Evolutionary conservation across 2,329 filamentous ascomycete species (phyloP), one percentile per base, ranked within the genome.

Genomic region (Diatrype stigma): DNA sequence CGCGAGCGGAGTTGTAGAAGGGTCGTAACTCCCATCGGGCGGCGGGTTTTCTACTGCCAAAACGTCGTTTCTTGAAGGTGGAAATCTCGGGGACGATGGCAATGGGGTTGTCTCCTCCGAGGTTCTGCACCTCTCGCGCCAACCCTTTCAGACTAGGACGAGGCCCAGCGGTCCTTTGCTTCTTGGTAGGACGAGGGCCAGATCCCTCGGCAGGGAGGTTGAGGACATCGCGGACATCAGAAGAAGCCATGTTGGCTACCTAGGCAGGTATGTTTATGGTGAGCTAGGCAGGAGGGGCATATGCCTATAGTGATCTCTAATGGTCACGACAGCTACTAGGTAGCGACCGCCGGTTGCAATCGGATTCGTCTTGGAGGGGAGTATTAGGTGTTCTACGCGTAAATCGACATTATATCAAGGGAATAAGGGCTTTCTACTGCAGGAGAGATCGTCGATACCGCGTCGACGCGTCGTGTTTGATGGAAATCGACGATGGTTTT

Each of bases 151-250:
- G 65, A 56, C 79, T 84, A 38, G 76, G 77, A 48, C 76, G 75
- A 57, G 85, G 80, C 45, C 79, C 81, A 16, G 79, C 74, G 6
- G 81, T 74, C 67, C 88, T 91, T 62, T 86, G 84, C 67, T 93
- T 92, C 74, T 94, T 95, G 42, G 81, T 72, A 38, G 85, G 82
- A 56, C 86, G 73, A 49, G 75, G 65, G 47, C 71, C 73, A 47
- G 73, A 63, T 54, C 74, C 71, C 30, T 84, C 85, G 60, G 84
- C 75, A 46, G 86, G 86, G 67, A 96, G 77, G 69, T 92, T 90
- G 65, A 96, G 84, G 66, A 96, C 89, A 69, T 96, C 90, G 73
- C 89, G 90, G 61, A 95, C 83, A 77, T 96, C 90, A 68, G 85
- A 81, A 56, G 86, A 86, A 54, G 86, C 79, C 85, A 89, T 89